Conservation (phyloP, 1,284 basidiomycete species). For the Rhodotorula sp. region DNA sequence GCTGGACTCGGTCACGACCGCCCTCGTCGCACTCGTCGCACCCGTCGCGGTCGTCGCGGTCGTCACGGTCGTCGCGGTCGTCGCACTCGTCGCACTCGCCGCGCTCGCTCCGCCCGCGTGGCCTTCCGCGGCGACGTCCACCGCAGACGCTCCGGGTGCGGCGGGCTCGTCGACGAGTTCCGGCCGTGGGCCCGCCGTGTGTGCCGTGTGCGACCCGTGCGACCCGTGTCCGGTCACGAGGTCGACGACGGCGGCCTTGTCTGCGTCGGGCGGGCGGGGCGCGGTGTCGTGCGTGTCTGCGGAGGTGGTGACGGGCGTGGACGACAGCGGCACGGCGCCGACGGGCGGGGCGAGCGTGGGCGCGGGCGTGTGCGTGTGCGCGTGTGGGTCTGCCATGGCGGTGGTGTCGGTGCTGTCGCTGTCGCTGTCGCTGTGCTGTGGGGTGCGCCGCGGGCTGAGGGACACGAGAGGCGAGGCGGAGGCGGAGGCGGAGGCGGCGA, state of each 20-base stretch:
- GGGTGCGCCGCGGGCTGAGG: too few relatives aligned
- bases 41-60: too few relatives aligned
- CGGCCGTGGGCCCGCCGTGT: not conserved
- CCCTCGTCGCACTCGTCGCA: too few relatives aligned
- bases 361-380: too few relatives aligned
- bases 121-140: not conserved
- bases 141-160: not conserved
- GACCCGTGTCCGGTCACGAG: not conserved
- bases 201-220: not conserved
- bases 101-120: too few relatives aligned
- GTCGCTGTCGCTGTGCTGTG: too few relatives aligned
- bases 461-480: too few relatives aligned
- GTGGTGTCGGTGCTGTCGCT: too few relatives aligned
- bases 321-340: not conserved
- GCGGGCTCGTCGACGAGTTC: too few relatives aligned
- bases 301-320: not conserved
- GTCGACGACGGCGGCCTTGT: not conserved
- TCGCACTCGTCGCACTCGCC: too few relatives aligned
- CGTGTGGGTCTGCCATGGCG: not conserved
- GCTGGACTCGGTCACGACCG: not conserved
- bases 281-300: not conserved
- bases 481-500: too few relatives aligned
- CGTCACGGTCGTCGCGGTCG: too few relatives aligned
- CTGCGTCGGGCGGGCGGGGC: not conserved
- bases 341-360: slow-evolving; percentile 6